These are phyloP conservation scores for Penicillium cosmopolitanum DNA, from an alignment of 495 filamentous ascomycete genomes.

Conservation along the genomic window DNA sequence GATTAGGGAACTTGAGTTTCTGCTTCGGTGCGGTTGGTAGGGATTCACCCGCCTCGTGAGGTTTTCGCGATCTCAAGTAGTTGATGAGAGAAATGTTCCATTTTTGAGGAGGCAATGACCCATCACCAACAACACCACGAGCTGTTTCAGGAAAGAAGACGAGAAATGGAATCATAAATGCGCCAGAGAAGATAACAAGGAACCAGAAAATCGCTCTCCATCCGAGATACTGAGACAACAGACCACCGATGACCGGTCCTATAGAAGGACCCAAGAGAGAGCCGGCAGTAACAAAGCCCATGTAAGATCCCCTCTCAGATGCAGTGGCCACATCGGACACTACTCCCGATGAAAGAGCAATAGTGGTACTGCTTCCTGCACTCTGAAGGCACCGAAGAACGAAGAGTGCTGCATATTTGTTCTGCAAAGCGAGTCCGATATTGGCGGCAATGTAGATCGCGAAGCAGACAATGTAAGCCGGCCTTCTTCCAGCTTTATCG, in stretches of 20 bases:
- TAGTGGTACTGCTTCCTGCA: slow-evolving; percentile 50
- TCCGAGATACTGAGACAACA: slow-evolving; percentile 66
- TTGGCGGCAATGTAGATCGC: slow-evolving; percentile 52
- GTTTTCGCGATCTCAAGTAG: slow-evolving; percentile 34
- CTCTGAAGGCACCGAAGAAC: slow-evolving; percentile 54
- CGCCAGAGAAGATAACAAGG: slow-evolving; percentile 61
- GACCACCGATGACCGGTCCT: slow-evolving; percentile 67
- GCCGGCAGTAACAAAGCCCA: slow-evolving; percentile 42
- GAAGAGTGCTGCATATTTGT: slow-evolving; percentile 51
- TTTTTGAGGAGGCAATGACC: slow-evolving; percentile 34
- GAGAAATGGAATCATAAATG: slow-evolving; percentile 36
- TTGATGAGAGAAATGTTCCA: slow-evolving; percentile 41
- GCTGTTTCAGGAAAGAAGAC: slow-evolving; percentile 50
- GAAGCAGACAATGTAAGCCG: slow-evolving; percentile 51
- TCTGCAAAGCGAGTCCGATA: slow-evolving; percentile 52
- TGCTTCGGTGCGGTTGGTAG: slow-evolving; percentile 27
- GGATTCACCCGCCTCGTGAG: slow-evolving; percentile 20
- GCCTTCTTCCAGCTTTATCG: slow-evolving; percentile 51
- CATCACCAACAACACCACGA: slow-evolving; percentile 52
- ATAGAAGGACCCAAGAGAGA: slow-evolving; percentile 52
- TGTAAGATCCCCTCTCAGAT: slow-evolving; percentile 49
- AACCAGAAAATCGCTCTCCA: slow-evolving; percentile 81
- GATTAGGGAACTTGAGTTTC: slow-evolving; percentile 69
- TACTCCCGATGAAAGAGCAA: slow-evolving; percentile 46
- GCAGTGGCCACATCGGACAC: slow-evolving; percentile 47